Base-by-base conservation (phyloP, 192 early-diverging fungal genomes). In the Lobosporangium transversale region DNA sequence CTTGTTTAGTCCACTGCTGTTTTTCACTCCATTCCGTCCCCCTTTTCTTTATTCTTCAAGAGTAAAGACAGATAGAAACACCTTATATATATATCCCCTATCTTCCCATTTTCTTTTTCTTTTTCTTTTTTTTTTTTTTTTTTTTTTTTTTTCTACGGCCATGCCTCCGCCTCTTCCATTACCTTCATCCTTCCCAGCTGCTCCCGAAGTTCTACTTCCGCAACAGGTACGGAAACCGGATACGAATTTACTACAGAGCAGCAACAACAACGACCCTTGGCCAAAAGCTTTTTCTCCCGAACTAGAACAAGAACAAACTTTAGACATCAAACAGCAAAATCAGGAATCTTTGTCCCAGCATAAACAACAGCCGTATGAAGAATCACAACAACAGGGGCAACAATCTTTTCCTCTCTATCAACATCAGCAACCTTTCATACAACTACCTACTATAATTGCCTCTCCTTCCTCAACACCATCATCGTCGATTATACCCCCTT, bases 381-480 rank as follows among this genome's bases (percentile, higher is more conserved):
- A n/a, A n/a, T n/a, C n/a, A n/a, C 53, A 55, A 6, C 53, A 55
- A 54, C n/a, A 17, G 31, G 23, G 36, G 32, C 53, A 31, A 17
- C 20, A 29, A 8, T 33, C 7, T 32, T n/a, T 36, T 14, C 20
- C 4, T 14, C 26, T 14, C 23, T 11, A 23, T 26, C 20, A 52
- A 52, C 27, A 27, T 26, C 24, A 29, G 6, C 11, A 4, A 10
- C 50, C 24, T 17, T 52, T 5, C 50, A 52, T 14, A 29, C 27
- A 6, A 11, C 23, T 20, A 14, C 45, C 45, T 29, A 29, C 50
- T 29, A 11, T 4, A 6, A 20, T 12, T 17, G 17, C 27, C 32
- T 14, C 3, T 2, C 14, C 17, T 3, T n/a, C 31, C 31, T 18
- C 29, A 15, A 7, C 5, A 12, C 31, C 29, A 15, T 5, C 5